A percentile compares a stretch with the other conserved stretches of the same genome.
Conservation (phyloP, 305 asterid species). For the Stenogyne calaminthoides region DNA sequence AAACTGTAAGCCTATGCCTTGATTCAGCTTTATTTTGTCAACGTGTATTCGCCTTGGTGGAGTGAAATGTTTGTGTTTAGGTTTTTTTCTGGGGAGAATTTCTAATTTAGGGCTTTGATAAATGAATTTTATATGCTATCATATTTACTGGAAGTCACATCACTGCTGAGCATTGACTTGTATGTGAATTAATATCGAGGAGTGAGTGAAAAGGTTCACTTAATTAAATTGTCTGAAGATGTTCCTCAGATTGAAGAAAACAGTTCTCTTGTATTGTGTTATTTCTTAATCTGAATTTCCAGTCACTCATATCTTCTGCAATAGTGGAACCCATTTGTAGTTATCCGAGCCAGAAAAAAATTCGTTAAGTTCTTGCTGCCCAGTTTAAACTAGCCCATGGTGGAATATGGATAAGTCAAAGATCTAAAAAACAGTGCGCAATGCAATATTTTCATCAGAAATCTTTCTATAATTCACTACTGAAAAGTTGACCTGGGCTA, state of each 20-base stretch:
- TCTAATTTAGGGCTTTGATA: not conserved
- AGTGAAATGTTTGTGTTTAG: not conserved
- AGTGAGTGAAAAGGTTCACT: not conserved
- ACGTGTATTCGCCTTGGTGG: too few relatives aligned
- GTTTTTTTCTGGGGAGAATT: not conserved
- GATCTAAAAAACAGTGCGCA: not conserved
- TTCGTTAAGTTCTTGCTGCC: not conserved
- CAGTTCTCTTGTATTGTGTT: not conserved
- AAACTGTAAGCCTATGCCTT: slow-evolving; percentile 61
- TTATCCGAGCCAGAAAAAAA: not conserved
- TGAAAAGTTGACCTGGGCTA: slow-evolving; percentile 6
- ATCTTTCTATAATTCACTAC: slow-evolving; percentile 11
- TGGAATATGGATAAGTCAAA: not conserved
- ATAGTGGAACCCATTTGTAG: not conserved
- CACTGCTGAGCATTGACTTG: not conserved
- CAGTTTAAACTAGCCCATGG: not conserved
- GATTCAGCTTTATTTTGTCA: not conserved
- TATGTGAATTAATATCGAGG: not conserved
- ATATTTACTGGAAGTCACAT: not conserved
- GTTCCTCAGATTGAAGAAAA: not conserved
- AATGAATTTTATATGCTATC: not conserved
- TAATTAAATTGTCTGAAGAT: too few relatives aligned
- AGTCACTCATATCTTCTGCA: not conserved
- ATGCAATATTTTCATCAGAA: not conserved
- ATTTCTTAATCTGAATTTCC: not conserved